phyloP scores from a whole-genome alignment of 805 yeast species.

The Schizosaccharomyces lindneri region DNA sequence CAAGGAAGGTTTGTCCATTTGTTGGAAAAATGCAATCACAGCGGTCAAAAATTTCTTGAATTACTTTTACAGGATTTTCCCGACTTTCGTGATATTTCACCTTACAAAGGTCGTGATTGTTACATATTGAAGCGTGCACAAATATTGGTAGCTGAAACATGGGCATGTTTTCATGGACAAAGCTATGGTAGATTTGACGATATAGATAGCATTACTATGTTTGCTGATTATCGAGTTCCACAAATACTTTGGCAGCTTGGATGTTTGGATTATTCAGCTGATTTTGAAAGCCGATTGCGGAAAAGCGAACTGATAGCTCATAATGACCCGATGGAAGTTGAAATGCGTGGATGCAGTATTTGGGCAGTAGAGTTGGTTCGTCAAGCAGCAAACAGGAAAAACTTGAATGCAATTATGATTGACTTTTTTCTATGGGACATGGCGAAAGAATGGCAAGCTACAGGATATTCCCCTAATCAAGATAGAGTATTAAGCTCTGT shows the following conservation, averaged over 20 bases:
- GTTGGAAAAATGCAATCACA: constrained; percentile 7
- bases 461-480: not conserved
- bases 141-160: constrained; percentile 19
- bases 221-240: constrained; percentile 24
- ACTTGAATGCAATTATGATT: constrained; percentile 16
- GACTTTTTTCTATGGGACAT: constrained; percentile 23
- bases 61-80: constrained; percentile 12
- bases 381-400: constrained; percentile 7
- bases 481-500: not conserved
- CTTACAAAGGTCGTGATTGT: constrained; percentile 11
- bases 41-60: constrained; percentile 15
- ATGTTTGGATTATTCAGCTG: constrained; percentile 14
- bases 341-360: constrained; percentile 20
- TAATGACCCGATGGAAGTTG: constrained; percentile 17
- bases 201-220: constrained; percentile 20
- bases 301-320: constrained; percentile 9
- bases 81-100: constrained; percentile 15
- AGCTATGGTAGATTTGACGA: constrained; percentile 17
- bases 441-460: constrained; percentile 17
- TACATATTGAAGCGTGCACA: constrained; percentile 16
- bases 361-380: constrained; percentile 18
- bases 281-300: constrained; percentile 9
- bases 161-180: constrained; percentile 20
- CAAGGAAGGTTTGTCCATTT: not conserved
- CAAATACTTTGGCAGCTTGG: constrained; percentile 18